Conservation (phyloP, 495 filamentous ascomycete genomes). For the Aspergillus conjunctus region DNA sequence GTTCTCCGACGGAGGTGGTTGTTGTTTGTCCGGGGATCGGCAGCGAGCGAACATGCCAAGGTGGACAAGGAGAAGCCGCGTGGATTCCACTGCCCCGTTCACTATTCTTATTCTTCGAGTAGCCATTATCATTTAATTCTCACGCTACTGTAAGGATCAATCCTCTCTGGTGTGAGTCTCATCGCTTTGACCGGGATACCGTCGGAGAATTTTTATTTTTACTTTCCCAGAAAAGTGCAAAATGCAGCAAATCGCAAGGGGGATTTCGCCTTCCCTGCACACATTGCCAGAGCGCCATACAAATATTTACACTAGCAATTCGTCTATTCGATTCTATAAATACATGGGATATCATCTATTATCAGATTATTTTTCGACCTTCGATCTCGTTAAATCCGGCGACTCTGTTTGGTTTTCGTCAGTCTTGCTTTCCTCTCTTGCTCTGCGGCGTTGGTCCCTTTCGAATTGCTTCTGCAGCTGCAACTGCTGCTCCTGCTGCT, state of each 20-base stretch:
- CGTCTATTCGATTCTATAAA: conserved; percentile 9
- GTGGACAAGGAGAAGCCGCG: conserved; percentile 24
- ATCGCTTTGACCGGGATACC: too few species aligned
- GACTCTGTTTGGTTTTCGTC: background rate
- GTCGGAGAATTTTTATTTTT: too few species aligned
- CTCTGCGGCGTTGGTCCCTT: background rate
- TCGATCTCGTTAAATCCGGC: background rate
- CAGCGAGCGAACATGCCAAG: conserved; percentile 26
- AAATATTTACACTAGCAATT: background rate
- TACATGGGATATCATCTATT: conserved; percentile 18
- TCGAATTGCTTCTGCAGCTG: background rate
- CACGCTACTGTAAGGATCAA: too few species aligned
- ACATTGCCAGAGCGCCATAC: background rate
- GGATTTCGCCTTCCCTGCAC: background rate
- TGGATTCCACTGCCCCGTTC: conserved; percentile 10
- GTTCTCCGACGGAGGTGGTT: conserved; percentile 13
- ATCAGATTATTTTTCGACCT: background rate
- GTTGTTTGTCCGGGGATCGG: conserved; percentile 23
- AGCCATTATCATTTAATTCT: background rate
- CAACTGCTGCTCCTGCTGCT: conserved; percentile 1
- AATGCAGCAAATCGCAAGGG: background rate
- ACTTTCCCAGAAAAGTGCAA: background rate
- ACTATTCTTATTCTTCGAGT: conserved; percentile 1
- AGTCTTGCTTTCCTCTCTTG: background rate
- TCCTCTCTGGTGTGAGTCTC: background rate